A percentile compares a stretch with the other conserved stretches of the same genome.
Evolutionary conservation across 805 yeast species (phyloP).

Genomic region (Cyberlindnera mrakii): DNA sequence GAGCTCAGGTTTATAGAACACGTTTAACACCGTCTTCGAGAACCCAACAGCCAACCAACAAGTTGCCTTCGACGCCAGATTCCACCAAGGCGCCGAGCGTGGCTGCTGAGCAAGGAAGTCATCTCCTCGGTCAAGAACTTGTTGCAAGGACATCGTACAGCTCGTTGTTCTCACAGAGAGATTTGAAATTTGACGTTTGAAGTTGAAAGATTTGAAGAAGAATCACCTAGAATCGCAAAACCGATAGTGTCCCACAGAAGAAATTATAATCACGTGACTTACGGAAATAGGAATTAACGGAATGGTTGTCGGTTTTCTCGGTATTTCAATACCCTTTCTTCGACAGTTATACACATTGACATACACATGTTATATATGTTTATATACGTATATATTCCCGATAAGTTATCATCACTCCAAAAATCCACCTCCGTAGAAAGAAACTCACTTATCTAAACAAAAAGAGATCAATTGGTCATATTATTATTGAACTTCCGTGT

Average conservation of each 20-base stretch:
- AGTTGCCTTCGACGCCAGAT: constrained; percentile 59
- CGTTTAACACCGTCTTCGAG: constrained; percentile 54
- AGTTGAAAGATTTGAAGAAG: too few relatives aligned
- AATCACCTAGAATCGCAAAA: too few relatives aligned
- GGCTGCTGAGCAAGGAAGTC: constrained; percentile 63
- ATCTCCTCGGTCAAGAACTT: constrained; percentile 67
- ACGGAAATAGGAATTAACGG: too few relatives aligned
- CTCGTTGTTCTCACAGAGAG: background rate
- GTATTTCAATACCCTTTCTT: too few relatives aligned
- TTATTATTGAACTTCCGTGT: too few relatives aligned
- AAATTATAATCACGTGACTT: background rate
- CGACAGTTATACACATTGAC: too few relatives aligned
- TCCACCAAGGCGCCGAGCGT: constrained; percentile 55
- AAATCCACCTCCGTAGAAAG: too few relatives aligned
- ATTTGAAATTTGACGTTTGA: background rate
- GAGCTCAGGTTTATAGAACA: constrained; percentile 59
- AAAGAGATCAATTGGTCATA: background rate
- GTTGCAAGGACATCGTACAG: constrained; percentile 54
- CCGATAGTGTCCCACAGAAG: too few relatives aligned
- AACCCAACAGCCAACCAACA: constrained; percentile 59
- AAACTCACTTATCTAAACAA: too few relatives aligned
- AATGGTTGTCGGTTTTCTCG: background rate
- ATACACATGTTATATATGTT: too few relatives aligned
- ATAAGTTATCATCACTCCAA: too few relatives aligned
- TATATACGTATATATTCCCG: too few relatives aligned